Percentiles rank a stretch among this genome's conserved stretches.
Conservation (phyloP, 2,329 filamentous ascomycete genomes). For the Talaromyces sp. region DNA sequence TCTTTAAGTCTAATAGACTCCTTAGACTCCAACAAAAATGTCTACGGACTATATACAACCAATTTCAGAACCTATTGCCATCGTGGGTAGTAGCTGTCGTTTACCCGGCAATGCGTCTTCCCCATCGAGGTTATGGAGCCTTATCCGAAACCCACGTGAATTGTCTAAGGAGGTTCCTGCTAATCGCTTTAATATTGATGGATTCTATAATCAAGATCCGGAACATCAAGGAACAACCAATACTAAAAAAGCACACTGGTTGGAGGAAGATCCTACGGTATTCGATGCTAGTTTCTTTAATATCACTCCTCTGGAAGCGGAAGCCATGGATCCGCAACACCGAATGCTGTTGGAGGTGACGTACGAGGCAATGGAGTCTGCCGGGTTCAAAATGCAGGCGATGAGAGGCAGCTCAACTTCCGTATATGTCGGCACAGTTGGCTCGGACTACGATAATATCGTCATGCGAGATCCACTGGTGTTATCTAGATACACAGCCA, state of each 20-base stretch:
- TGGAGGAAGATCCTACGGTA: slow-evolving; percentile 20
- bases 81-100: slow-evolving; percentile 16
- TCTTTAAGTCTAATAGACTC: no score
- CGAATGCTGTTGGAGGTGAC: slow-evolving; percentile 24
- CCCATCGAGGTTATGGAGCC: slow-evolving; percentile 11
- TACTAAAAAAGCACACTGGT: slow-evolving; percentile 1
- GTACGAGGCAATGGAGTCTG: slow-evolving; percentile 37
- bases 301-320: slow-evolving; percentile 6
- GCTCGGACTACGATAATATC: slow-evolving; percentile 23
- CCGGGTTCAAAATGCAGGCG: slow-evolving; percentile 20
- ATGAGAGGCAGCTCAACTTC: slow-evolving; percentile 25
- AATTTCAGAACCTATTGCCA: slow-evolving; percentile 12
- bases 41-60: no score
- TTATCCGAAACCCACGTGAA: slow-evolving; percentile 16
- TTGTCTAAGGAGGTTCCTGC: not conserved
- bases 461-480: slow-evolving; percentile 20
- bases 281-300: slow-evolving; percentile 31
- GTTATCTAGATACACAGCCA: slow-evolving; percentile 21
- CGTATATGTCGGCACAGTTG: slow-evolving; percentile 24
- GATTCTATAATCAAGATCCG: not conserved
- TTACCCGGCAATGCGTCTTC: slow-evolving; percentile 9
- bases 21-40: no score
- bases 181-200: slow-evolving; percentile 18
- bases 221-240: slow-evolving; percentile 16
- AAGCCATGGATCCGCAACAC: slow-evolving; percentile 16